phyloP scores from a whole-genome alignment of 495 filamentous ascomycete species.

The Umbilicaria muhlenbergii region DNA sequence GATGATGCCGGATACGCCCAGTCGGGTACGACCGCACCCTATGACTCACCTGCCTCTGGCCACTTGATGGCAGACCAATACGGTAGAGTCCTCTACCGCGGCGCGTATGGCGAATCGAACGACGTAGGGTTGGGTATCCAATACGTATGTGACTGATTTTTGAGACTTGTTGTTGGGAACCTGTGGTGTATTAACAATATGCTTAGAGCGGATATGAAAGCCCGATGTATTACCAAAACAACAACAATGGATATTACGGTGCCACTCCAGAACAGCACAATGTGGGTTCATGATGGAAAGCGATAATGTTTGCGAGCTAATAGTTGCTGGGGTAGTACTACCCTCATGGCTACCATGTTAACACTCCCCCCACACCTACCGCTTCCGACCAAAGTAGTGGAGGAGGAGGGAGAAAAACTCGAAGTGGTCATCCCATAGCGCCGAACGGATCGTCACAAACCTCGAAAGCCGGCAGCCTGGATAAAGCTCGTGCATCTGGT shows the following conservation, averaged over 20 bases:
- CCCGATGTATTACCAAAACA: neutral
- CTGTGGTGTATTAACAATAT: neutral
- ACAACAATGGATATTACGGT: neutral
- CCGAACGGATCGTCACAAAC: conserved; percentile 13
- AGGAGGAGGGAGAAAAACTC: conserved; percentile 21
- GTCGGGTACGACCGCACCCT: conserved; percentile 7
- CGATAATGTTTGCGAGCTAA: neutral
- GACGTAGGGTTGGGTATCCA: conserved; percentile 20
- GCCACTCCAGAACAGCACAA: neutral
- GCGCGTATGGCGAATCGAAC: conserved; percentile 14
- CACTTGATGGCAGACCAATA: conserved; percentile 1
- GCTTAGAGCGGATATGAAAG: neutral
- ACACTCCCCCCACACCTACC: conserved; percentile 23
- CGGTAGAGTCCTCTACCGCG: conserved; percentile 11
- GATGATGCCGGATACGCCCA: conserved; percentile 9
- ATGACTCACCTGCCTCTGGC: conserved; percentile 14
- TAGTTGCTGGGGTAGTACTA: conserved; percentile 11
- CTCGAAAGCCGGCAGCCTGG: conserved; percentile 7
- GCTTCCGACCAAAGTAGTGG: conserved; percentile 18
- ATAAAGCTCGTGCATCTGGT: conserved; percentile 23
- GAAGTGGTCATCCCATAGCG: conserved; percentile 26
- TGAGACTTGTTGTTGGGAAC: conserved; percentile 4
- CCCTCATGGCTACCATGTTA: conserved; percentile 8
- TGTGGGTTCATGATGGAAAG: neutral
- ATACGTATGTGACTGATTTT: conserved; percentile 20